phyloP scores from a whole-genome alignment of 257 asterid species.

The Knoxia roxburghii region DNA sequence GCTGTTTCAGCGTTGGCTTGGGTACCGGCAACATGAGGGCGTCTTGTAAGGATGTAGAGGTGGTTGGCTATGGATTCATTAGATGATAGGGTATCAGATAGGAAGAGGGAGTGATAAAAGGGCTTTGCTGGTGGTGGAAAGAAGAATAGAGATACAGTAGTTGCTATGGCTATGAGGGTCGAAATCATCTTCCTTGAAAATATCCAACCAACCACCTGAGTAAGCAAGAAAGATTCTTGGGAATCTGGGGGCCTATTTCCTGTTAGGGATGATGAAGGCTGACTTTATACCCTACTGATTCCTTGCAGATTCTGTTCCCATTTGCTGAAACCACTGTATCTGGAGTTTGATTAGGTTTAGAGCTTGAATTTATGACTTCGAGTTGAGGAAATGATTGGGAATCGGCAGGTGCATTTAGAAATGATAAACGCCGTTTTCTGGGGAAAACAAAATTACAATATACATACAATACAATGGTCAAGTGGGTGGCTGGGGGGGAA shows the following conservation, averaged over 20 bases:
- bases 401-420: too few species aligned
- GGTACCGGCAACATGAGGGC: conserved; percentile 82
- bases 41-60: conserved; percentile 52
- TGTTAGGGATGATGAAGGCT: too few species aligned
- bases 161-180: conserved; percentile 30
- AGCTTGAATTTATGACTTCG: too few species aligned
- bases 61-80: conserved; percentile 62
- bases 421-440: too few species aligned
- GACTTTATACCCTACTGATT: too few species aligned
- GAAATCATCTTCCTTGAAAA: conserved; percentile 20
- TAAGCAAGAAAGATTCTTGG: not conserved
- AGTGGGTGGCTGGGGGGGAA: not conserved
- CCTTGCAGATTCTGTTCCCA: not conserved
- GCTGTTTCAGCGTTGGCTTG: conserved; percentile 78
- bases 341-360: too few species aligned
- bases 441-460: too few species aligned
- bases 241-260: not conserved
- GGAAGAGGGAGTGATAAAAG: conserved; percentile 55
- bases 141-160: conserved; percentile 29
- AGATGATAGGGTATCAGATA: conserved; percentile 39
- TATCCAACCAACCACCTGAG: not conserved
- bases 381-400: too few species aligned
- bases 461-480: too few species aligned
- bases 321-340: not conserved
- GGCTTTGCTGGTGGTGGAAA: conserved; percentile 31